Evolutionary conservation across 805 yeast genomes (phyloP).

Genomic region (Candida maltosa): DNA sequence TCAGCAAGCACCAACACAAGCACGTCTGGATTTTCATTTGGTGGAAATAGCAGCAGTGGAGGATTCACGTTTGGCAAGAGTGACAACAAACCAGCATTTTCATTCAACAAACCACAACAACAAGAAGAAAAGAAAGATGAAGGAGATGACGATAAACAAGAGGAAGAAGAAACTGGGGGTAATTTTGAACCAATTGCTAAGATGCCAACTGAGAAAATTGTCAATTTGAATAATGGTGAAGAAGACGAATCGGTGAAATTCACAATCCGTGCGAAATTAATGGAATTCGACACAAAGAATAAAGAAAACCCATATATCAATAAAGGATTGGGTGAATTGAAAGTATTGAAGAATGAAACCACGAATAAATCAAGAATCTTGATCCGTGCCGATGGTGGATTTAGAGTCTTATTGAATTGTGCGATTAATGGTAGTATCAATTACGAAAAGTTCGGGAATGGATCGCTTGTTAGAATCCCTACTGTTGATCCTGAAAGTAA

Average conservation of each 20-base stretch:
- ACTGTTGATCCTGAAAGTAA: slow-evolving; percentile 47
- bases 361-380: slow-evolving; percentile 67
- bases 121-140: neutral
- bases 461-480: slow-evolving; percentile 66
- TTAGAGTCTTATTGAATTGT: slow-evolving; percentile 71
- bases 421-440: slow-evolving; percentile 53
- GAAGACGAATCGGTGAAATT: slow-evolving; percentile 68
- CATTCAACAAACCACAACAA: slow-evolving; percentile 13
- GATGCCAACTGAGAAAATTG: slow-evolving; percentile 44
- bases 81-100: slow-evolving; percentile 14
- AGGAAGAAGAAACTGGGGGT: slow-evolving; percentile 44
- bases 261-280: slow-evolving; percentile 69
- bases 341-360: slow-evolving; percentile 59
- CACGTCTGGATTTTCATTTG: slow-evolving; percentile 19
- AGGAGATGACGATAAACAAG: slow-evolving; percentile 20
- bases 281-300: slow-evolving; percentile 48
- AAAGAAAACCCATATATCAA: slow-evolving; percentile 51
- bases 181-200: slow-evolving; percentile 40
- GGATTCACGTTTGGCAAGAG: slow-evolving; percentile 6
- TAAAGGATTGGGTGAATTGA: slow-evolving; percentile 80
- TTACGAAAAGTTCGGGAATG: slow-evolving; percentile 62
- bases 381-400: slow-evolving; percentile 86
- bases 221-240: slow-evolving; percentile 69
- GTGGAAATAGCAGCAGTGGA: no score
- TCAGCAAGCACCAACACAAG: neutral